Evolutionary conservation across 2,329 filamentous ascomycete genomes (phyloP), one percentile per base, ranked within the genome.

Genomic region (Cladobotryum mycophilum): DNA sequence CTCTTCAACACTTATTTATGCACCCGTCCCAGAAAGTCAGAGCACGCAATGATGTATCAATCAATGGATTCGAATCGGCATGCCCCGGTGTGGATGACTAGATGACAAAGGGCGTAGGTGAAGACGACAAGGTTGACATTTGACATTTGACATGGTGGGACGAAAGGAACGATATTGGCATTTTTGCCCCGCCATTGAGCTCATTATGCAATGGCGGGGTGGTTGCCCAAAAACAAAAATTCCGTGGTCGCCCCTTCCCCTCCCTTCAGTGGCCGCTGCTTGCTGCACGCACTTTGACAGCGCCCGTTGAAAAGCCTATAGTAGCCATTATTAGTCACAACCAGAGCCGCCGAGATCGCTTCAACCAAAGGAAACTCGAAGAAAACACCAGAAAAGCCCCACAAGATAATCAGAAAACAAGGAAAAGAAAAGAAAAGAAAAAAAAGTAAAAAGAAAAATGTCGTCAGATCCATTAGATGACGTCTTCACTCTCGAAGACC

Each of bases 401-500:
- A 30, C 6, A 30, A 11, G n/a, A 30, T 8, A 30, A 30, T 8
- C 25, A 7, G 9, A 40, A 8, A 47, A n/a, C n/a, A n/a, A n/a
- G n/a, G 11, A 17, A 5, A n/a, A 30, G 30, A 22, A 49, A 25
- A 44, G 22, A 25, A 11, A 38, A 35, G 33, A 9, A 18, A 13
- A 34, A 34, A 38, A 45, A 17, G 14, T 3, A 20, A 34, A 35
- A 43, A 15, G 34, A 13, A 17, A 14, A 38, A 57, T 66, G 64
- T 50, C 64, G 6, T 61, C 69, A n/a, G 78, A 82, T 55, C 73
- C 74, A 12, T 79, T 82, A 55, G 78, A 81, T 53, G 72, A 75
- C 53, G 65, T 84, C 55, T 74, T 85, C 53, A 76, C 78, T 56
- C 70, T 85, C 15, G 82, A 85, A 64, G 78, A 83, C 49, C 66